Conservation (phyloP, 2,329 filamentous ascomycete species). For the Xylaria sp. region DNA sequence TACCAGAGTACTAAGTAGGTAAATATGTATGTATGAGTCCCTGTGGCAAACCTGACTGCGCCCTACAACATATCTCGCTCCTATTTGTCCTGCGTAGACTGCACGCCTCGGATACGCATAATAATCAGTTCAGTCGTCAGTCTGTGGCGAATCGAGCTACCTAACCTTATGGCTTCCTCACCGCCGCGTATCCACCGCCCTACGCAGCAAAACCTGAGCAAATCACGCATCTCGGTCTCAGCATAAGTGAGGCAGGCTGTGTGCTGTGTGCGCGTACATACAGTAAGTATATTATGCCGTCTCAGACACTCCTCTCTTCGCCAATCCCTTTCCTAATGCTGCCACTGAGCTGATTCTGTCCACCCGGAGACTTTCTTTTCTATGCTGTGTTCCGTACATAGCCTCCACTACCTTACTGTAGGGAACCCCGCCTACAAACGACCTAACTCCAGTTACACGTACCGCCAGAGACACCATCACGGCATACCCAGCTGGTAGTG, state of each 20-base stretch:
- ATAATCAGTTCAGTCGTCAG: background rate
- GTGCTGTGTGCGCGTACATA: conserved; percentile 4
- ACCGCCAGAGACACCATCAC: background rate
- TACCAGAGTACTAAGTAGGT: too few relatives aligned
- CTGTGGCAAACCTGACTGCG: conserved; percentile 19
- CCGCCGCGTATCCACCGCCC: conserved; percentile 11
- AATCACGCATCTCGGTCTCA: conserved; percentile 24
- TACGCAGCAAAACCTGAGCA: background rate
- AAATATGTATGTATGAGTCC: background rate
- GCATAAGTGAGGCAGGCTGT: conserved; percentile 28
- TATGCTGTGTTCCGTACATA: conserved; percentile 5
- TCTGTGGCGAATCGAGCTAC: conserved; percentile 19
- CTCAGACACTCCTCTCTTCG: conserved; percentile 6
- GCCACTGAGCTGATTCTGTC: background rate
- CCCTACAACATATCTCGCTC: background rate
- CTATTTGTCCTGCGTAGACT: background rate
- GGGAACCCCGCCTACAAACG: background rate
- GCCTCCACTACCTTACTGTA: background rate
- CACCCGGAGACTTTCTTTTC: conserved; percentile 9
- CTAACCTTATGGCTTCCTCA: conserved; percentile 9
- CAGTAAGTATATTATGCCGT: background rate
- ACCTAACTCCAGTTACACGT: conserved; percentile 9
- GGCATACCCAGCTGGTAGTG: background rate
- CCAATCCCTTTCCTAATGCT: conserved; percentile 16
- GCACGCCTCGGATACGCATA: conserved; percentile 14